Percentiles rank a stretch among this genome's conserved stretches.
These are phyloP conservation scores for Acaromyces ingoldii DNA, from an alignment of 1,284 basidiomycete genomes.

Conservation along the genomic window DNA sequence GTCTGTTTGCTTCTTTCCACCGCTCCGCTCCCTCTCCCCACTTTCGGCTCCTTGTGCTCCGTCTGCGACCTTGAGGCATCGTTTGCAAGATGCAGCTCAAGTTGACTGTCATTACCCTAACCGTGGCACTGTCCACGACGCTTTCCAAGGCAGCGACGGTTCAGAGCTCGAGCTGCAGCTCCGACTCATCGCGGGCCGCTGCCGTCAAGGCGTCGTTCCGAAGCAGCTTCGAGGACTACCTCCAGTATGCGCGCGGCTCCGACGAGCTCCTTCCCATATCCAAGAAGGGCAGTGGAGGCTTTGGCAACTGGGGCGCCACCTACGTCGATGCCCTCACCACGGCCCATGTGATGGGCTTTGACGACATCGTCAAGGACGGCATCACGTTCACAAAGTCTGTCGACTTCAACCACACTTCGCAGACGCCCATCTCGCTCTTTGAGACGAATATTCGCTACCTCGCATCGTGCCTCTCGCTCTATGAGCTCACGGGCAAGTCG, in stretches of 20 bases:
- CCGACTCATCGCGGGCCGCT: constrained; percentile 14
- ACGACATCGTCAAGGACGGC: constrained; percentile 22
- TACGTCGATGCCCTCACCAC: constrained; percentile 39
- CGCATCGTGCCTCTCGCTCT: constrained; percentile 36
- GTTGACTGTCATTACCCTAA: not conserved
- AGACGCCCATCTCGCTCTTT: constrained; percentile 26
- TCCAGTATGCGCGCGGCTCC: constrained; percentile 21
- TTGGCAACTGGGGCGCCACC: constrained; percentile 43
- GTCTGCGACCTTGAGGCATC: too few species aligned
- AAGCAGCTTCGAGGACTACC: constrained; percentile 25
- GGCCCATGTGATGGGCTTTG: constrained; percentile 36
- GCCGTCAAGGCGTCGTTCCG: constrained; percentile 27
- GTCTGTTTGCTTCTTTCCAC: too few species aligned
- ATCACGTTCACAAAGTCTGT: constrained; percentile 20
- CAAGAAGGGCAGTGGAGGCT: constrained; percentile 18
- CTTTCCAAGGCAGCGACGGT: constrained; percentile 5
- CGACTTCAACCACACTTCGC: constrained; percentile 28
- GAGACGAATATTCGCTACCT: constrained; percentile 46
- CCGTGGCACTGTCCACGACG: not conserved
- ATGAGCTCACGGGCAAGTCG: constrained; percentile 37
- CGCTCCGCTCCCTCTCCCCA: too few species aligned
- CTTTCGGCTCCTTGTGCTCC: too few species aligned
- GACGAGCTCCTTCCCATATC: constrained; percentile 24
- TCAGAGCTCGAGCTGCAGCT: constrained; percentile 7
- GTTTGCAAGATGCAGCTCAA: not conserved